Evolutionary conservation across 164 flowering plant species (phyloP).

Genomic region (Saururus chinensis): DNA sequence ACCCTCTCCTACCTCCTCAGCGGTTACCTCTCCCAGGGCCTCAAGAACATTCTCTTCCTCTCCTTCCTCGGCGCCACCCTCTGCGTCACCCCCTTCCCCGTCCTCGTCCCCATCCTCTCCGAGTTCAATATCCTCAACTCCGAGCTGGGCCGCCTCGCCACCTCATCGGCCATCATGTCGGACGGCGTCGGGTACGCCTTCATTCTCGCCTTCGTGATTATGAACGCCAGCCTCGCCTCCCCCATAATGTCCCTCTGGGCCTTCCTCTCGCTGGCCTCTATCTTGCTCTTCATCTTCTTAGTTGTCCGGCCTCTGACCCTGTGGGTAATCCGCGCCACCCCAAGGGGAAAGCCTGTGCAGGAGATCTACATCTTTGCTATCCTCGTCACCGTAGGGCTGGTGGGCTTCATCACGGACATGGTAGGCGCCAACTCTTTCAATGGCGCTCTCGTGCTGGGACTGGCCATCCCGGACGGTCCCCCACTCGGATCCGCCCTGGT

Average conservation of each 20-base stretch:
- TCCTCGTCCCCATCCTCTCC: slow-evolving; percentile 16
- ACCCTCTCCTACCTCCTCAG: background rate
- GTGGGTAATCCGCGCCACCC: slow-evolving; percentile 35
- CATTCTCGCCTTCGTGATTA: background rate
- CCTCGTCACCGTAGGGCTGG: slow-evolving; percentile 23
- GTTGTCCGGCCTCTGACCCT: slow-evolving; percentile 15
- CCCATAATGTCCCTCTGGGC: background rate
- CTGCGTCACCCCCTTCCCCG: slow-evolving; percentile 23
- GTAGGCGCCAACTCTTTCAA: slow-evolving; percentile 35
- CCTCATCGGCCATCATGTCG: slow-evolving; percentile 17
- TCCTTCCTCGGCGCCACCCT: slow-evolving; percentile 3
- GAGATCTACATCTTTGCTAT: slow-evolving; percentile 27
- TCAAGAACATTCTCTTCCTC: background rate
- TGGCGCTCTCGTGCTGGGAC: slow-evolving; percentile 53
- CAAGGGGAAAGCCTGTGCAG: slow-evolving; percentile 40
- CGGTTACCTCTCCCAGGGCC: background rate
- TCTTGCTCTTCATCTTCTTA: slow-evolving; percentile 3
- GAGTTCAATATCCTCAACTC: slow-evolving; percentile 32
- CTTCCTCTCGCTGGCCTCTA: background rate
- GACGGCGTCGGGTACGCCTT: background rate
- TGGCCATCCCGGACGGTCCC: slow-evolving; percentile 67
- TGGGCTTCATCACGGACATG: slow-evolving; percentile 34
- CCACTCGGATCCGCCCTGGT: slow-evolving; percentile 56
- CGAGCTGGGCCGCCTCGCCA: slow-evolving; percentile 30
- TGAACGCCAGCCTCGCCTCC: slow-evolving; percentile 9